Evolutionary conservation across 2,329 filamentous ascomycete species (phyloP), one percentile per base, ranked within the genome.

Genomic region (Paraphaeosphaeria minitans): DNA sequence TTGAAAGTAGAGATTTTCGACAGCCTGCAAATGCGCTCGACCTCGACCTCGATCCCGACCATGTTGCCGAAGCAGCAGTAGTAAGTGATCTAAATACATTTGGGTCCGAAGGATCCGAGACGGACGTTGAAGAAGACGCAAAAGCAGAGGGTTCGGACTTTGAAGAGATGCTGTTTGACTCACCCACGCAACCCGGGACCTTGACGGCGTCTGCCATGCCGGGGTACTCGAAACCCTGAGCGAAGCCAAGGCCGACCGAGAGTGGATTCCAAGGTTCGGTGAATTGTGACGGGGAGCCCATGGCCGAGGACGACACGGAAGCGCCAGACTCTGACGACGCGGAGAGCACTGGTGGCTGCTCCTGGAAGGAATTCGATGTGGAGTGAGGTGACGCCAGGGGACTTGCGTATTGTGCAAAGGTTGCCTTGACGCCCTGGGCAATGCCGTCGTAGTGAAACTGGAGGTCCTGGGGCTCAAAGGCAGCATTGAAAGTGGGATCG

Each of bases 221-320:
- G 5, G 84, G 80, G 58, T 81, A 81, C 53, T 85, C 79, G 71
- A 86, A 86, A 50, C 83, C 77, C 68, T 90, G 85, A 42, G 82
- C 78, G 70, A 89, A 80, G 52, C 83, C 85, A 37, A 90, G 78
- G 54, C 83, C 83, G 53, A 84, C 67, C 57, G 54, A 27, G 84
- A 84, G 63, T 84, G 84, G 62, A 75, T 77, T 53, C 89, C 90
- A 53, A 80, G 85, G 56, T 77, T 87, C 58, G 82, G 82, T 59
- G 83, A 87, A 60, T 83, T 92, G 61, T 82, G 85, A 79, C 29
- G 82, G 82, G 6, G 82, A 84, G 45, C 79, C 81, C 63, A 81
- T 79, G 16, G 79, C 74, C 12, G 82, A 84, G 4, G 82, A 84
- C 12, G 82, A 79, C 10, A 78, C 77, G 19, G 82, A 84, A 47